These are phyloP conservation scores for Nannochloropsis salina DNA, from an alignment of 108 stramenopile genomes.

Conservation along the genomic window DNA sequence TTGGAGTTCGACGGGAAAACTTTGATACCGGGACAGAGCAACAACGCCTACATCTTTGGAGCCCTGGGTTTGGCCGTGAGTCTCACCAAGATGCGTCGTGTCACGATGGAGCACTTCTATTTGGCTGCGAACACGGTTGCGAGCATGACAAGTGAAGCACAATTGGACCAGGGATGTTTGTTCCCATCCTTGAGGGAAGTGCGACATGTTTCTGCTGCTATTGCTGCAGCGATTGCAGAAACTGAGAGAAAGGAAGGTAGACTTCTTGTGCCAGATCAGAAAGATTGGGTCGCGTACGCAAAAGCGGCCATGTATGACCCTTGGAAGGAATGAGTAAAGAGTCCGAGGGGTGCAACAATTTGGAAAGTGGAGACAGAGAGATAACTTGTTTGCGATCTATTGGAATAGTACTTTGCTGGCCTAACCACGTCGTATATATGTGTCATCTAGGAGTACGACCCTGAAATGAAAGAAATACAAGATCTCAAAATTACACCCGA, in stretches of 20 bases:
- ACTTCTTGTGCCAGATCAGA: background rate
- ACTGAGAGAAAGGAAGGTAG: background rate
- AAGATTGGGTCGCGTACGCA: background rate
- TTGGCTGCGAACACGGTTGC: constrained; percentile 37
- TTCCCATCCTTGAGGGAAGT: constrained; percentile 34
- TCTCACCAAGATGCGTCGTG: background rate
- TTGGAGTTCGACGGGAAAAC: constrained; percentile 58
- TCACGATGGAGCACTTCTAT: constrained; percentile 28
- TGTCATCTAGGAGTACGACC: too few species aligned
- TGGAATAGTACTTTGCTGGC: too few species aligned
- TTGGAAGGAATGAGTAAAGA: background rate
- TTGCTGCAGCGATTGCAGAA: constrained; percentile 28
- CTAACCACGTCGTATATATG: too few species aligned
- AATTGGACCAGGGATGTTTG: constrained; percentile 21
- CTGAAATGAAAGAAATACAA: too few species aligned
- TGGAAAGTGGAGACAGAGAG: background rate
- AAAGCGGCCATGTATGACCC: constrained; percentile 8
- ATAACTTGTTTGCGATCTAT: background rate
- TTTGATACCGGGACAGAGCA: constrained; percentile 45
- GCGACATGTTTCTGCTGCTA: constrained; percentile 23
- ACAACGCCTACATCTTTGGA: constrained; percentile 54
- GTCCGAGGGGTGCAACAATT: background rate
- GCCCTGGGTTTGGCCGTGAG: constrained; percentile 42
- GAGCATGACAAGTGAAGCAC: constrained; percentile 9
- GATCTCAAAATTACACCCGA: too few species aligned